Percentiles rank a stretch among this genome's conserved stretches.
Evolutionary conservation across 768 basidiomycete species (phyloP).

Genomic region (Tricholoma bakamatsutake): DNA sequence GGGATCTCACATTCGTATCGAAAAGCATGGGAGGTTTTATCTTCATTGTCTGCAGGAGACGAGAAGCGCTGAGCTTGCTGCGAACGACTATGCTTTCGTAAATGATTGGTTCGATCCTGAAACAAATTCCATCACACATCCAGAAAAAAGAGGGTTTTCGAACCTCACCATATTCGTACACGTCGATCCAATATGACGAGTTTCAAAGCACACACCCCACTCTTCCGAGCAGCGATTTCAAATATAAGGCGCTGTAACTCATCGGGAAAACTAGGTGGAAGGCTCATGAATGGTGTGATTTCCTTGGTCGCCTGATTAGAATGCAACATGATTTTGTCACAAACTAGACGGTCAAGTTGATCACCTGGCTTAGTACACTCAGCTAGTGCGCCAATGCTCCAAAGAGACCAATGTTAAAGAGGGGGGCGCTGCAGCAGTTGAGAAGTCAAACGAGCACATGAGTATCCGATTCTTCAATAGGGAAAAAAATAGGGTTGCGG

Average conservation of each 20-base stretch:
- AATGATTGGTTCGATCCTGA: conserved; percentile 23
- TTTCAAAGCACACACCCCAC: conserved; percentile 13
- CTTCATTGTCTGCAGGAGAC: conserved; percentile 14
- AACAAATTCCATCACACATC: neutral
- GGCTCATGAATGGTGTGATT: neutral
- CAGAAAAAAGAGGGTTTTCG: neutral
- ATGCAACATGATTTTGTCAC: neutral
- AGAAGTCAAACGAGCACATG: too few species aligned
- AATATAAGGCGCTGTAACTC: conserved; percentile 23
- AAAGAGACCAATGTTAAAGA: too few species aligned
- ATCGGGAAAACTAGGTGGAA: conserved; percentile 11
- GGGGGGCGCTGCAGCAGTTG: too few species aligned
- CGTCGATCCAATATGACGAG: conserved; percentile 21
- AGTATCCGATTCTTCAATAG: too few species aligned
- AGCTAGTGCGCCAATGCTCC: too few species aligned
- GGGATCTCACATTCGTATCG: conserved; percentile 4
- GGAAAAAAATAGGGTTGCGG: too few species aligned
- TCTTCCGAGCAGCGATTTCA: conserved; percentile 18
- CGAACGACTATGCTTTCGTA: conserved; percentile 23
- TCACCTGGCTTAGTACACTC: too few species aligned
- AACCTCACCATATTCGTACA: conserved; percentile 20
- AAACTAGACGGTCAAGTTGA: too few species aligned
- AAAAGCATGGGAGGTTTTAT: conserved; percentile 11
- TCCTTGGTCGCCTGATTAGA: neutral
- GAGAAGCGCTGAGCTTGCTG: conserved; percentile 11